Evolutionary conservation across 495 filamentous ascomycete species (phyloP).

Genomic region (Thozetella sp.): DNA sequence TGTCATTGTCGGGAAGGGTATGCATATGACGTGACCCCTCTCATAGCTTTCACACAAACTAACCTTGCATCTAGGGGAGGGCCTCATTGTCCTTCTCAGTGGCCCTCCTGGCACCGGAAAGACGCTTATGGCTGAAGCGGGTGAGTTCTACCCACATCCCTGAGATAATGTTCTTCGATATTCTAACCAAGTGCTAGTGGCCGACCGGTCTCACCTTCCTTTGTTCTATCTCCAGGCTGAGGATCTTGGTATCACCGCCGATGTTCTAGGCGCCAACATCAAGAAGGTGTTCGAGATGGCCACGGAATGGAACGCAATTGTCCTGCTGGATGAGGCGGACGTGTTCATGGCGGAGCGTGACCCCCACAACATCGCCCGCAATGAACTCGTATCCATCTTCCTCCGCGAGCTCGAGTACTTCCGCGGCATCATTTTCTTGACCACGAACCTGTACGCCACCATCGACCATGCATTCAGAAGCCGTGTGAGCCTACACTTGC

Average conservation of each 20-base stretch:
- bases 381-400: conserved; percentile 54
- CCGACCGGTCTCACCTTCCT: conserved; percentile 48
- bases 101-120: conserved; percentile 61
- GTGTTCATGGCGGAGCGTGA: conserved; percentile 51
- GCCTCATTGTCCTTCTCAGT: conserved; percentile 27
- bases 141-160: neutral
- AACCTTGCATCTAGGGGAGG: conserved; percentile 25
- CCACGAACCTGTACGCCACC: conserved; percentile 43
- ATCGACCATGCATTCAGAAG: conserved; percentile 36
- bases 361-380: conserved; percentile 47
- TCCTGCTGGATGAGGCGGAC: conserved; percentile 56
- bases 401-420: conserved; percentile 60
- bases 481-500: conserved; percentile 29
- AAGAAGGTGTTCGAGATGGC: conserved; percentile 53
- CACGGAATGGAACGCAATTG: conserved; percentile 50
- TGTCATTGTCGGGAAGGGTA: conserved; percentile 22
- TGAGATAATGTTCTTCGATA: neutral
- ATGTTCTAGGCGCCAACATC: conserved; percentile 46
- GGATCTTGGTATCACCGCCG: conserved; percentile 51
- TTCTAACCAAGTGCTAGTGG: conserved; percentile 29
- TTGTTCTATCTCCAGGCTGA: conserved; percentile 55
- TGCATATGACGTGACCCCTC: neutral
- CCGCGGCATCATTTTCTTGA: conserved; percentile 51
- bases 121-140: conserved; percentile 54
- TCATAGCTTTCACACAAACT: no score